These are phyloP conservation scores for Hura crepitans DNA, from an alignment of 441 rosid species.

Conservation along the genomic window DNA sequence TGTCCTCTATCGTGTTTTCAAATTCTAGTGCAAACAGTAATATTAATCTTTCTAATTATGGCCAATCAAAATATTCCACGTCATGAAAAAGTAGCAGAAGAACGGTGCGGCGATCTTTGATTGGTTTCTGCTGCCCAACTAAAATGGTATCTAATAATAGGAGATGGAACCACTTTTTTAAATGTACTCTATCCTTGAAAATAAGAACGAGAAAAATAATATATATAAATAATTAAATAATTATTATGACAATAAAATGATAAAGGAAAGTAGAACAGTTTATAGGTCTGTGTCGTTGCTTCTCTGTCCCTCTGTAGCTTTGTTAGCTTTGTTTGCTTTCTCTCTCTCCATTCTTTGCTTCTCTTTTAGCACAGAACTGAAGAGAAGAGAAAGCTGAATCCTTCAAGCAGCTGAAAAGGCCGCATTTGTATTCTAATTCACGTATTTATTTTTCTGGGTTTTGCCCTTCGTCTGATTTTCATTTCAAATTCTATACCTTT, in stretches of 20 bases:
- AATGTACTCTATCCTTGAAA: too few relatives aligned
- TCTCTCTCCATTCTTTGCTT: slow-evolving; percentile 37
- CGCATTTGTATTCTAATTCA: not conserved
- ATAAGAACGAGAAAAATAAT: not conserved
- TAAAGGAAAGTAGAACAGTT: slow-evolving; percentile 6
- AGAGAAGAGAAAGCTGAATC: not conserved
- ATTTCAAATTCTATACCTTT: not conserved
- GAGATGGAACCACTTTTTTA: slow-evolving; percentile 1
- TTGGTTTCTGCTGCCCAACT: not conserved
- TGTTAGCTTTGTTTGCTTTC: slow-evolving; percentile 16
- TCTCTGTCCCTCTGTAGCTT: not conserved
- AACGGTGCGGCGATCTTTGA: not conserved
- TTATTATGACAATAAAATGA: not conserved
- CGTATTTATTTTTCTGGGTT: not conserved
- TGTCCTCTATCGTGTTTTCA: not conserved
- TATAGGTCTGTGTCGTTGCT: slow-evolving; percentile 14
- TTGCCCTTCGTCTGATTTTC: not conserved
- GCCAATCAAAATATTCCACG: not conserved
- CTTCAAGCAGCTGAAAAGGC: not conserved
- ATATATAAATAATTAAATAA: not conserved
- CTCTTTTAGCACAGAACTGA: slow-evolving; percentile 16
- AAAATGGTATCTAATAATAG: not conserved
- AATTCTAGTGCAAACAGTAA: not conserved
- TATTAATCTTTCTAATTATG: too few relatives aligned
- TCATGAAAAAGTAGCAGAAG: too few relatives aligned